Evolutionary conservation across 441 rosid genomes (phyloP).

Genomic region (Erodium trifolium): DNA sequence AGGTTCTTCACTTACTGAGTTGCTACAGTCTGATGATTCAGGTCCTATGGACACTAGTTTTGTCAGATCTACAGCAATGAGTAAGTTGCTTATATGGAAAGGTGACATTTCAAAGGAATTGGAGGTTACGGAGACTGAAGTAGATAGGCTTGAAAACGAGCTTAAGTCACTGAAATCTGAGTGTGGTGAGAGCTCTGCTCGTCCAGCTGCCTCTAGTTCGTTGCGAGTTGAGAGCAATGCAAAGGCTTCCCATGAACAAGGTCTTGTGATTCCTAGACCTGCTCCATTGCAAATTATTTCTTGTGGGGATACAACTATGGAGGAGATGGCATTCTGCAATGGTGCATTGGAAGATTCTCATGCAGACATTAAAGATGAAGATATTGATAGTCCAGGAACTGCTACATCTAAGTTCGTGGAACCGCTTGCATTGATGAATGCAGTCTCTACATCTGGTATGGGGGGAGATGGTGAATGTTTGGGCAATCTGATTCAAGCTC

Average conservation of each 20-base stretch:
- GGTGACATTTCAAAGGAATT: slow-evolving; percentile 54
- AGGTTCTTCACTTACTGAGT: slow-evolving; percentile 52
- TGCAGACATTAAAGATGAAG: slow-evolving; percentile 36
- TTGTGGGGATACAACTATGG: slow-evolving; percentile 32
- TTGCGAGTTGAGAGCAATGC: slow-evolving; percentile 23
- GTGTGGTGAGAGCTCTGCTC: slow-evolving; percentile 27
- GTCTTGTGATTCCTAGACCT: slow-evolving; percentile 25
- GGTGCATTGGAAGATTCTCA: slow-evolving; percentile 32
- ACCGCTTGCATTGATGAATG: slow-evolving; percentile 12
- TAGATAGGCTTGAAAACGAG: slow-evolving; percentile 78
- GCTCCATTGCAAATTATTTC: slow-evolving; percentile 41
- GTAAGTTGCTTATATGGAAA: slow-evolving; percentile 58
- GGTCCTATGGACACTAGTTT: slow-evolving; percentile 50
- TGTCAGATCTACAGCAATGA: slow-evolving; percentile 43
- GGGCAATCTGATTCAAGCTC: slow-evolving; percentile 25
- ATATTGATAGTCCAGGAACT: slow-evolving; percentile 59
- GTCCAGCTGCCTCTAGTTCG: slow-evolving; percentile 31
- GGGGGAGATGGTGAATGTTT: slow-evolving; percentile 15
- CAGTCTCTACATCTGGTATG: no score
- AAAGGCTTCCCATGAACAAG: slow-evolving; percentile 32
- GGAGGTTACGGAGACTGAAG: slow-evolving; percentile 77
- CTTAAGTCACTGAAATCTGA: slow-evolving; percentile 43
- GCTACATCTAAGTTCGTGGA: slow-evolving; percentile 56
- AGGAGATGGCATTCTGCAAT: slow-evolving; percentile 29
- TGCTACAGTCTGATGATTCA: slow-evolving; percentile 61